phyloP scores from a whole-genome alignment of 257 asterid species.

The Solanum microdontum region DNA sequence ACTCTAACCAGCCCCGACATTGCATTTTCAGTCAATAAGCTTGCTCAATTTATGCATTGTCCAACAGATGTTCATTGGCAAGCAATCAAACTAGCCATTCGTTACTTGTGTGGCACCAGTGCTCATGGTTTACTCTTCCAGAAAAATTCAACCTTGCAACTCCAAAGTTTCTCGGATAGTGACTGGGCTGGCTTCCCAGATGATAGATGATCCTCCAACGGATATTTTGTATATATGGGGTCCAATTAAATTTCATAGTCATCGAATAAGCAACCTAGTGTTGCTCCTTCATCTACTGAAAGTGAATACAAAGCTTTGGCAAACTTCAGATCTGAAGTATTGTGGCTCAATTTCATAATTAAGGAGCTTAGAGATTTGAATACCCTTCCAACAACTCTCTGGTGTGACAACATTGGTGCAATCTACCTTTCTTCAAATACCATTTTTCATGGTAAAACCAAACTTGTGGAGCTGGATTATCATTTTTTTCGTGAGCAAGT shows the following conservation, averaged over 20 bases:
- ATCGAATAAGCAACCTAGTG: neutral
- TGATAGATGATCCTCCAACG: neutral
- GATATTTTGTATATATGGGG: neutral
- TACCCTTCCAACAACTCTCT: too few species aligned
- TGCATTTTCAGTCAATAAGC: too few species aligned
- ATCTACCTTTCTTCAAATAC: neutral
- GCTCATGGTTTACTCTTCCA: neutral
- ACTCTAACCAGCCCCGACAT: neutral
- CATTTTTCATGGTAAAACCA: neutral
- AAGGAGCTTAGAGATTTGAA: too few species aligned
- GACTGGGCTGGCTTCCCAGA: neutral
- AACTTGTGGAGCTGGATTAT: neutral
- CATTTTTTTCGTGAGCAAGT: neutral
- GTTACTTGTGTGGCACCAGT: neutral
- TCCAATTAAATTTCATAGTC: neutral
- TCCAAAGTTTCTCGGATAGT: neutral
- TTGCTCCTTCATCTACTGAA: neutral
- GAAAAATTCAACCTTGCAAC: neutral
- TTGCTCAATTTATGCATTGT: neutral
- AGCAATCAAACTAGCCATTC: neutral
- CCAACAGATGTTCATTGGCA: neutral
- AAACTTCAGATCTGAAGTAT: neutral
- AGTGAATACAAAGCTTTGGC: neutral
- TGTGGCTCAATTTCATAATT: too few species aligned
- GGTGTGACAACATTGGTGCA: neutral